Evolutionary conservation across 805 yeast genomes (phyloP).

Genomic region (Saturnispora gosingensis): DNA sequence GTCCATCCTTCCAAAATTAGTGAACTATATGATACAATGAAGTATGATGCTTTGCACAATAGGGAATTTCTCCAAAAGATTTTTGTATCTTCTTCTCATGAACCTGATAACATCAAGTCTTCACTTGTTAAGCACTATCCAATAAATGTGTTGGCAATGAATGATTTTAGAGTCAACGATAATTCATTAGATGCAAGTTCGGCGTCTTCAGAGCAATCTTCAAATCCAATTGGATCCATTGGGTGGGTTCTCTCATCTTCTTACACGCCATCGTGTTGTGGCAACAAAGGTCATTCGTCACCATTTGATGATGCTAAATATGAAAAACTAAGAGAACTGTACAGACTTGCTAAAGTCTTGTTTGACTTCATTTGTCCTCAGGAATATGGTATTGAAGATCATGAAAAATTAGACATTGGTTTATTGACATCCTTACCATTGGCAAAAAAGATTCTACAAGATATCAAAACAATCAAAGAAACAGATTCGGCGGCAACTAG

Average conservation of each 20-base stretch:
- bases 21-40: conserved; percentile 96
- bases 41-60: conserved; percentile 94
- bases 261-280: conserved; percentile 18
- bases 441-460: conserved; percentile 76
- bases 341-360: conserved; percentile 80
- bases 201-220: conserved; percentile 13
- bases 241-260: conserved; percentile 54
- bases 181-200: conserved; percentile 20
- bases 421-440: conserved; percentile 87
- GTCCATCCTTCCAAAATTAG: conserved; percentile 96
- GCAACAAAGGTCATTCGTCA: conserved; percentile 20
- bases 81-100: conserved; percentile 47
- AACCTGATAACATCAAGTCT: conserved; percentile 31
- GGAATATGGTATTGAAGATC: conserved; percentile 94
- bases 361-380: conserved; percentile 98
- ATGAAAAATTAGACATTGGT: conserved; percentile 94
- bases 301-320: conserved; percentile 74
- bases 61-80: conserved; percentile 78
- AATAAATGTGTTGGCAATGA: conserved; percentile 65
- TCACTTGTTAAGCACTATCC: conserved; percentile 65
- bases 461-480: conserved; percentile 69
- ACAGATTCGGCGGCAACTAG: conserved; percentile 77
- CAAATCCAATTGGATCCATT: conserved; percentile 48
- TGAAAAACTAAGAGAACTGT: conserved; percentile 77
- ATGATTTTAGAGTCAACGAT: conserved; percentile 57